These are phyloP conservation scores for Rhodotorula graminis DNA, from an alignment of 768 basidiomycete genomes.

Conservation along the genomic window DNA sequence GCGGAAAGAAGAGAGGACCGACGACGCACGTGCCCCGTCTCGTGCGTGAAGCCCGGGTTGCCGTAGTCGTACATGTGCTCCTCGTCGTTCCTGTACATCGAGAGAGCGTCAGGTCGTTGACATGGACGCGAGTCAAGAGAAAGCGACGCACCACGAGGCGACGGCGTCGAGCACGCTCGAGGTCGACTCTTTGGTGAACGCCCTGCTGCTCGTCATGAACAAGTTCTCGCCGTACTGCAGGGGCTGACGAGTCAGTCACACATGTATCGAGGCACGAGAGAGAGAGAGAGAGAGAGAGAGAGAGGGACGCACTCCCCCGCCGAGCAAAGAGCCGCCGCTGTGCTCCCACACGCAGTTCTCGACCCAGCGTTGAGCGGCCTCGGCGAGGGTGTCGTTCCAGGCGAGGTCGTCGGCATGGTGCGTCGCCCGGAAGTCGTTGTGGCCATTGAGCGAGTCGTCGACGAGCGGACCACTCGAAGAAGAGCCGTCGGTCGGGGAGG, in stretches of 20 bases:
- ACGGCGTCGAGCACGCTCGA: background rate
- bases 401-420: conserved; percentile 4
- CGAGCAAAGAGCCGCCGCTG: background rate
- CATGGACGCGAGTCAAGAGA: no score
- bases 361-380: conserved; percentile 3
- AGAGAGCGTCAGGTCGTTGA: no score
- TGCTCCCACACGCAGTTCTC: conserved; percentile 13
- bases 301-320: background rate
- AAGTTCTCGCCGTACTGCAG: conserved; percentile 15
- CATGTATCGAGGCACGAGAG: background rate
- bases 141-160: background rate
- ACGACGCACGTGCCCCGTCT: conserved; percentile 4
- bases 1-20: background rate
- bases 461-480: background rate
- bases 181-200: background rate
- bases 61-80: conserved; percentile 5
- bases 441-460: background rate
- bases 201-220: background rate
- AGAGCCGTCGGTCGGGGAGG: no score
- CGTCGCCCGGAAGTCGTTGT: conserved; percentile 17
- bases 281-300: no score
- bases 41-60: conserved; percentile 15
- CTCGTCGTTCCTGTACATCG: conserved; percentile 11
- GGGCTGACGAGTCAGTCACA: background rate
- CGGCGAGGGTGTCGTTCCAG: conserved; percentile 21